Evolutionary conservation across 176 grass and related monocot species (phyloP), one percentile per base, ranked within the genome.

Genomic region (Aegilops sharonensis): DNA sequence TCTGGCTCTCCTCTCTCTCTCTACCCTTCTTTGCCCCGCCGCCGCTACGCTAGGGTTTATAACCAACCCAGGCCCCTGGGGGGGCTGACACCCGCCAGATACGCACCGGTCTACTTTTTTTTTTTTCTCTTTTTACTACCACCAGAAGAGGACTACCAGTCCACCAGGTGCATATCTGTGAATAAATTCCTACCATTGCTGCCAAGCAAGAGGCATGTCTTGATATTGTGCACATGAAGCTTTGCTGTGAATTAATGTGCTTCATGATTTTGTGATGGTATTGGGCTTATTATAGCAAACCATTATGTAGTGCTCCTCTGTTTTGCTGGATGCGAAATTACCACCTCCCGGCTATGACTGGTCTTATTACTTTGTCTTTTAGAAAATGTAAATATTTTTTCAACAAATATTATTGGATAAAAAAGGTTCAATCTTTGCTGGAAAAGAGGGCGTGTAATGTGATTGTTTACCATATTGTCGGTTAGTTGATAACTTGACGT

Each of bases 41-140:
- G 34, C 34, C 34, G 54, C 54, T 86, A 84, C 34, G 54, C 54
- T 86, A 84, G 89, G 89, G 89, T 90, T 90, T 87, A 87, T 84
- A 75, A 47, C 43, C 43, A 47, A 36, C 8, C 9, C 50, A 27
- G 0, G 8, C 8, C 15, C 6, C 79, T 45, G 60, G 7, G 7
- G 18, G 1, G 18, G 20, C 56, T 59, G 56, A 59, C 56, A 21
- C 56, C 72, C 13, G 73, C 73, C 27, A 24, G 64, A 83, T 78
- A 48, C 72, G 86, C 79, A 68, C 52, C 86, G 20, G 9, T 0
- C 54, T 47, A 8, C 71, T 48, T 29, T 15, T 29, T 43, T 29
- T 43, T 47, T 47, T 47, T 15, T 2, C 11, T 43, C 40, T 10
- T 42, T 40, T 39, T 39, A 39, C 6, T 75, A 5, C 48, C 2